Conservation (phyloP, 306 rosid species). For the Begonia loranthoides region DNA sequence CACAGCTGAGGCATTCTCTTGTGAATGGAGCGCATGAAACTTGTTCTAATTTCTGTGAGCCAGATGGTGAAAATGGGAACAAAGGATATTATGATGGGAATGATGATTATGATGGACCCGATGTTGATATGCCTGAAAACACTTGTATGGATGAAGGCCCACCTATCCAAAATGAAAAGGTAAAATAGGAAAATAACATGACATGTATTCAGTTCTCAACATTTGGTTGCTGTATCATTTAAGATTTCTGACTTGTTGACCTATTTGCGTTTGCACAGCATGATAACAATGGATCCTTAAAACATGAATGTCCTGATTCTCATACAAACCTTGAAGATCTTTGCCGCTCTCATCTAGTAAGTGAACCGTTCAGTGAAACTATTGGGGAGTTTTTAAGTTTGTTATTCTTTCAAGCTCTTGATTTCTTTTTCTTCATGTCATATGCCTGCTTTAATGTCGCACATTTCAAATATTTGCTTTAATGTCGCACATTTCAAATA, state of each 20-base stretch:
- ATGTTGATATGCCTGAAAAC: slow-evolving; percentile 34
- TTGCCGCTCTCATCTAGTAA: slow-evolving; percentile 93
- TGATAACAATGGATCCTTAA: slow-evolving; percentile 33
- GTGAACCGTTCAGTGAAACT: slow-evolving; percentile 4
- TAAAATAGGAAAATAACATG: slow-evolving; percentile 11
- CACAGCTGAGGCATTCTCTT: slow-evolving; percentile 72
- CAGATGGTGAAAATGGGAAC: slow-evolving; percentile 40
- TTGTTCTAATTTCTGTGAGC: slow-evolving; percentile 23
- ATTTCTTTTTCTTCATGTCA: slow-evolving; percentile 4
- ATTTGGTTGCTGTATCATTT: not conserved
- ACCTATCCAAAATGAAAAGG: slow-evolving; percentile 36
- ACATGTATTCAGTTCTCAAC: not conserved
- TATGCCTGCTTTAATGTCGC: too few relatives aligned
- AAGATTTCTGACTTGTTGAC: slow-evolving; percentile 12
- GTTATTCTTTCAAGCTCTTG: not conserved
- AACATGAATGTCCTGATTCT: slow-evolving; percentile 35
- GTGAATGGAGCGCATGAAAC: slow-evolving; percentile 31
- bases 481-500: too few relatives aligned
- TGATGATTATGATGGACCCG: slow-evolving; percentile 23
- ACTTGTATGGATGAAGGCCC: slow-evolving; percentile 42
- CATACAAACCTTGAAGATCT: slow-evolving; percentile 72
- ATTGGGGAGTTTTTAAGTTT: too few relatives aligned
- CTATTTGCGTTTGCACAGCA: slow-evolving; percentile 27
- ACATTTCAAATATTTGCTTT: too few relatives aligned
- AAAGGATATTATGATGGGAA: slow-evolving; percentile 23